A percentile compares a stretch with the other conserved stretches of the same genome.
phyloP scores from a whole-genome alignment of 2,329 filamentous ascomycete species.

The Magnaporthiopsis incrustans region DNA sequence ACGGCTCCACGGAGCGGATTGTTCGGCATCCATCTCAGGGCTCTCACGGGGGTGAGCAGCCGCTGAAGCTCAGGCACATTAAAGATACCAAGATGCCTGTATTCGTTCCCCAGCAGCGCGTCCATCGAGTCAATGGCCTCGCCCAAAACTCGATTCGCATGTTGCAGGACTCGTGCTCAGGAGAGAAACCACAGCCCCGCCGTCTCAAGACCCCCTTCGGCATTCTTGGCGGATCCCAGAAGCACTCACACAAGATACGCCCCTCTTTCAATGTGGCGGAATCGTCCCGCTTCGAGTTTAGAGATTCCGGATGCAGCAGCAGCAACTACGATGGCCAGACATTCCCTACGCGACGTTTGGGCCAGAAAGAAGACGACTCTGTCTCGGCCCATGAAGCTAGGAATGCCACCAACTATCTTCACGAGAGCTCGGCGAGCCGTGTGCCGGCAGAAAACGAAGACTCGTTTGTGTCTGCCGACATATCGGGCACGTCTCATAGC shows the following conservation, averaged over 20 bases:
- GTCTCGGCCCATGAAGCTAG: neutral
- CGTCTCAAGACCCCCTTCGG: conserved; percentile 3
- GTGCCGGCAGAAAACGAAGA: neutral
- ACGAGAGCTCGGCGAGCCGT: neutral
- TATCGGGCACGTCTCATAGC: conserved; percentile 14
- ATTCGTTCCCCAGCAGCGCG: conserved; percentile 21
- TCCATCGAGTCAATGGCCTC: conserved; percentile 24
- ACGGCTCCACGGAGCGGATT: conserved; percentile 20
- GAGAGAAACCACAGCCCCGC: neutral
- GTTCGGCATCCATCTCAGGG: conserved; percentile 15
- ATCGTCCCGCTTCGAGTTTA: conserved; percentile 12
- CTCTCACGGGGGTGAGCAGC: conserved; percentile 7
- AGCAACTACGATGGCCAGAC: neutral
- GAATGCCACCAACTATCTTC: neutral
- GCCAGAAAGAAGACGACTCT: neutral
- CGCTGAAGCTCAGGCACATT: conserved; percentile 12
- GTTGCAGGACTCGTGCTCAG: conserved; percentile 2
- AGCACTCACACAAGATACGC: neutral
- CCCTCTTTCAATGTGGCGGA: neutral
- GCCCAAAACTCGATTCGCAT: conserved; percentile 16
- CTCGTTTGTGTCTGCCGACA: conserved; percentile 7
- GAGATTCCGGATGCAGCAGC: conserved; percentile 7
- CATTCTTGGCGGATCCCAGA: neutral
- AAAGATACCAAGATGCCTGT: conserved; percentile 18
- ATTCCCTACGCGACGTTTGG: neutral